Percentiles rank a stretch among this genome's conserved stretches.
These are phyloP conservation scores for Calonectria montana DNA, from an alignment of 2,329 filamentous ascomycete species.

Conservation along the genomic window DNA sequence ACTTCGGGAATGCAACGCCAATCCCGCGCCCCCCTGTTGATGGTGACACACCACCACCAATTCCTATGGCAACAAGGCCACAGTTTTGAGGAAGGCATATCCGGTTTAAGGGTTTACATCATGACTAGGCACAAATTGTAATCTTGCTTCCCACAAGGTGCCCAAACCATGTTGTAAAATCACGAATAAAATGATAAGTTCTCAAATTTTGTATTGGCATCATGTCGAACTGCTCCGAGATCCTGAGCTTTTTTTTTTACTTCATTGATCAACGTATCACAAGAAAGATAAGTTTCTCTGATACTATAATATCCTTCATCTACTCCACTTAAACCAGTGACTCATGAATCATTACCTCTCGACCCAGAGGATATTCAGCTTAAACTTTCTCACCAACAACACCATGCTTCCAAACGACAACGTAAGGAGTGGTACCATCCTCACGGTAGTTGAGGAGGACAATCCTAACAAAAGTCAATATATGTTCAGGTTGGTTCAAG, in stretches of 20 bases:
- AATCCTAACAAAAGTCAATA: conserved; percentile 65
- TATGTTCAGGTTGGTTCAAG: background rate
- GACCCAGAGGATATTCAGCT: conserved; percentile 39
- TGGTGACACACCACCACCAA: conserved; percentile 58
- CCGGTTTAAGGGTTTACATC: conserved; percentile 4
- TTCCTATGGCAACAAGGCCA: conserved; percentile 64
- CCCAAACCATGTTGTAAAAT: background rate
- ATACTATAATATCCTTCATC: conserved; percentile 29
- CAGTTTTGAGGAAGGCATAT: conserved; percentile 49
- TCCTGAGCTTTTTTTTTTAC: conserved; percentile 32
- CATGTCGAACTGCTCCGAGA: conserved; percentile 26
- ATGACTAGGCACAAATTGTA: conserved; percentile 26
- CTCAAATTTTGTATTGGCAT: background rate
- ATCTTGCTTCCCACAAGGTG: background rate
- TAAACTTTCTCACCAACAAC: conserved; percentile 93
- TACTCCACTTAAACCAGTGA: conserved; percentile 29
- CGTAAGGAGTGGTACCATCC: conserved; percentile 90
- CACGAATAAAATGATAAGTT: background rate
- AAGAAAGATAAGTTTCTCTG: conserved; percentile 25
- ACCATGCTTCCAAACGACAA: conserved; percentile 96
- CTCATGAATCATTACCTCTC: conserved; percentile 31
- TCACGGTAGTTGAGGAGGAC: conserved; percentile 97
- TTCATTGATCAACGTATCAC: conserved; percentile 39
- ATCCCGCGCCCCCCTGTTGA: conserved; percentile 31
- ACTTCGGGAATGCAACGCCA: conserved; percentile 41